Percentiles rank a stretch among this genome's conserved stretches.
Evolutionary conservation across 2,329 filamentous ascomycete species (phyloP).

Genomic region (Ophioceras dolichostomum): DNA sequence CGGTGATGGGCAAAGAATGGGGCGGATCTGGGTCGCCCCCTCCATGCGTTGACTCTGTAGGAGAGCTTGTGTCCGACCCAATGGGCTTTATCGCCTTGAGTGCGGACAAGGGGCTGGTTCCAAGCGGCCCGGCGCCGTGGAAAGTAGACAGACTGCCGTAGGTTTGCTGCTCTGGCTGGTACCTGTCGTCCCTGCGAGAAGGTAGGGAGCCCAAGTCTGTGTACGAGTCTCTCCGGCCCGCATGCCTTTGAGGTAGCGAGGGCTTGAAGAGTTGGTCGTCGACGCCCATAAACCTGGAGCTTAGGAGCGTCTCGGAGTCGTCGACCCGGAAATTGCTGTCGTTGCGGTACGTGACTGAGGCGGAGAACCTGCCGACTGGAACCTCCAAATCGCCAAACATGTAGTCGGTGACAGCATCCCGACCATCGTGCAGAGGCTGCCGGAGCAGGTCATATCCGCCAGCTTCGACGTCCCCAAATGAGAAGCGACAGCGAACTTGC

Average conservation of each 20-base stretch:
- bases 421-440: slow-evolving; percentile 48
- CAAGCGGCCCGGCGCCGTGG: slow-evolving; percentile 63
- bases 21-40: slow-evolving; percentile 31
- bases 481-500: slow-evolving; percentile 69
- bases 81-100: slow-evolving; percentile 55
- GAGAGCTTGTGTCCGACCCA: slow-evolving; percentile 51
- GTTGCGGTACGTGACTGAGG: slow-evolving; percentile 72
- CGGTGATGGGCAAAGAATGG: slow-evolving; percentile 39
- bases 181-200: slow-evolving; percentile 35
- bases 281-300: slow-evolving; percentile 84
- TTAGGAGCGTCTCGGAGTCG: slow-evolving; percentile 79
- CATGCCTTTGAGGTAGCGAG: slow-evolving; percentile 49
- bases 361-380: slow-evolving; percentile 71
- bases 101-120: slow-evolving; percentile 77
- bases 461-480: slow-evolving; percentile 43
- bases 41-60: slow-evolving; percentile 36
- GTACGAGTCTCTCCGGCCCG: slow-evolving; percentile 19
- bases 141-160: slow-evolving; percentile 89
- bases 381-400: slow-evolving; percentile 76
- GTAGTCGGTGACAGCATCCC: slow-evolving; percentile 61
- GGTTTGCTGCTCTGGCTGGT: slow-evolving; percentile 52
- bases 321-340: slow-evolving; percentile 88
- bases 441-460: slow-evolving; percentile 56
- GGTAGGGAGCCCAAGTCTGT: slow-evolving; percentile 66
- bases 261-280: slow-evolving; percentile 82